Evolutionary conservation across 768 basidiomycete species (phyloP).

Genomic region (Hygrophorus pudorinus): DNA sequence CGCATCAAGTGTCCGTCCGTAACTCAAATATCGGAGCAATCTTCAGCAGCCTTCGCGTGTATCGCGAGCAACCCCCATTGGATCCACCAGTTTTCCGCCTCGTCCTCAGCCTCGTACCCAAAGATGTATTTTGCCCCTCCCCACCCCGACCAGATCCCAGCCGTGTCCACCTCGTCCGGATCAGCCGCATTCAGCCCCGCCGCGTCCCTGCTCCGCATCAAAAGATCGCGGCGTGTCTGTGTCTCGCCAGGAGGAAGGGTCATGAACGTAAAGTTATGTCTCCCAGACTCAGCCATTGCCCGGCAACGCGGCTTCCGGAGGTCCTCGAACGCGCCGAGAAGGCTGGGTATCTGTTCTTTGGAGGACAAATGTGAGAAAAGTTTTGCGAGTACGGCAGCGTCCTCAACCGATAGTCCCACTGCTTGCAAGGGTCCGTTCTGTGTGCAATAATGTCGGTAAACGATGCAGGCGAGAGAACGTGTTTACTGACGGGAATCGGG

Average conservation of each 20-base stretch:
- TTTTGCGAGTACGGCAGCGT: slow-evolving; percentile 48
- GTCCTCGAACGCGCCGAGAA: slow-evolving; percentile 47
- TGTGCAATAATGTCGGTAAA: slow-evolving; percentile 13
- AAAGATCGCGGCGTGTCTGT: slow-evolving; percentile 32
- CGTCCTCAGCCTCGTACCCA: slow-evolving; percentile 46
- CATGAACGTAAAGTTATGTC: slow-evolving; percentile 33
- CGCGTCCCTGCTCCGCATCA: slow-evolving; percentile 15
- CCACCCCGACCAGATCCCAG: slow-evolving; percentile 27
- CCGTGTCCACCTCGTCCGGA: slow-evolving; percentile 8
- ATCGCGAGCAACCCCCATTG: slow-evolving; percentile 19
- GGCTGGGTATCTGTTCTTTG: slow-evolving; percentile 37
- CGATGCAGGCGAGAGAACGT: not conserved
- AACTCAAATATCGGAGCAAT: slow-evolving; percentile 12
- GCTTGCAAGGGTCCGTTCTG: slow-evolving; percentile 43
- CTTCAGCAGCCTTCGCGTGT: slow-evolving; percentile 7
- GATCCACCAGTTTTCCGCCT: slow-evolving; percentile 54
- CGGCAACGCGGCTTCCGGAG: slow-evolving; percentile 39
- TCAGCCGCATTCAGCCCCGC: slow-evolving; percentile 9
- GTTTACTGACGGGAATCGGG: slow-evolving; percentile 37
- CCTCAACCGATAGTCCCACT: slow-evolving; percentile 44
- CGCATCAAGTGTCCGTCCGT: no score
- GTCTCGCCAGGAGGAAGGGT: slow-evolving; percentile 33
- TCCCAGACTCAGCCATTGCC: slow-evolving; percentile 31
- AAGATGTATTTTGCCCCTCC: slow-evolving; percentile 37
- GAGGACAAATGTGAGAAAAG: slow-evolving; percentile 45